Base-by-base conservation (phyloP, 768 basidiomycete genomes). In the Leucocoprinus birnbaumii region DNA sequence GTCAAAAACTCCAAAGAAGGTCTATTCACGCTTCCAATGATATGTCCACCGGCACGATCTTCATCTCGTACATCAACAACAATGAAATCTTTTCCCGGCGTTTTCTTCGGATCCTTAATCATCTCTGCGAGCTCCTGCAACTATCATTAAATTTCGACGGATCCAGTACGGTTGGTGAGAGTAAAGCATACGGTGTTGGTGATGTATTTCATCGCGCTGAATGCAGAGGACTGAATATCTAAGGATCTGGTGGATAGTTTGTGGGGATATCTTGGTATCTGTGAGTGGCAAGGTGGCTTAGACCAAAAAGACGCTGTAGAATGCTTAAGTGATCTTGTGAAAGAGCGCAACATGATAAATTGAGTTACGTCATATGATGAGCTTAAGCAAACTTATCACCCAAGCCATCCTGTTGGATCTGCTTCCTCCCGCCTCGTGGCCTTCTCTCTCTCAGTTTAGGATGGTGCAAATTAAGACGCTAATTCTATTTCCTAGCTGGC, bases 1-100 rank as follows among this genome's bases (percentile, higher is more conserved):
- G 66, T 70, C 34, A 79, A 65, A 67, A 92, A 91, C 47, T 74
- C 75, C 25, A 65, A 57, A 7, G 88, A 88, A 1, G 91, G 91
- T 31, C 76, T 64, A 63, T 89, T 82, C 55, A 80, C 63, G 40
- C 81, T 76, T 58, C 80, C 77, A 60, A 78, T 83, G 66, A 94
- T 90, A 65, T 93, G 87, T 35, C 91, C 91, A 60, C 91, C 91
- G 10, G 65, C 73, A 68, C 77, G 89, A 60, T 94, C 91, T 53
- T 85, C 81, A 66, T 91, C 91, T n/a, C 91, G 85, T 27, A 94
- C 91, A 66, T 94, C 91, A 38, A 94, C 80, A 42, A 94, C 78
- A 26, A 86, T 67, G 65, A 85, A 93, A 65, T 92, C 89, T 65
- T 82, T 80, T 62, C 73, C 69, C 7, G 81, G 71, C 27, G 73